A percentile compares a stretch with the other conserved stretches of the same genome.
phyloP scores from a whole-genome alignment of 1,284 basidiomycete genomes.

The Pulveroboletus ridleyi region DNA sequence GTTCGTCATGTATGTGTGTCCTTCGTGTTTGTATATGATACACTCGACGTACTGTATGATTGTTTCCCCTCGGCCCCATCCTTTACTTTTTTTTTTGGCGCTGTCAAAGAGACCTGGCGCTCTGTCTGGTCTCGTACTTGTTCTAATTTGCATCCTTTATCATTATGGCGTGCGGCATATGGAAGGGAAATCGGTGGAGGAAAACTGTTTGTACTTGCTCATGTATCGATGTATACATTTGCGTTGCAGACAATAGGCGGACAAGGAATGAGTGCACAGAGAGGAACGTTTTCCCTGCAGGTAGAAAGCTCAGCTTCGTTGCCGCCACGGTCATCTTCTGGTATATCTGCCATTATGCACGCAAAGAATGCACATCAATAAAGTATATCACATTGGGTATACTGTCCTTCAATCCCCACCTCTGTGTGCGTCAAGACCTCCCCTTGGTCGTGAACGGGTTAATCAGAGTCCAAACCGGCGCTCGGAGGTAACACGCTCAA shows the following conservation, averaged over 20 bases:
- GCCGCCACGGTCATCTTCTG: too few species aligned
- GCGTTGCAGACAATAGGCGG: slow-evolving; percentile 32
- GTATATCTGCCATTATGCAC: too few species aligned
- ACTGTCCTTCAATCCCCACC: too few species aligned
- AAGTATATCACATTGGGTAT: too few species aligned
- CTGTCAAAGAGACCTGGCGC: slow-evolving; percentile 14
- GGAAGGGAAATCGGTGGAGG: slow-evolving; percentile 27
- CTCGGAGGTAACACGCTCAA: too few species aligned
- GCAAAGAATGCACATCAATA: too few species aligned
- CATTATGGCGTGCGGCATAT: slow-evolving; percentile 10
- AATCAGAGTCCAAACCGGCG: too few species aligned
- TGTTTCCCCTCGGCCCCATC: slow-evolving; percentile 10
- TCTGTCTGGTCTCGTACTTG: slow-evolving; percentile 10
- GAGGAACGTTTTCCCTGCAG: too few species aligned
- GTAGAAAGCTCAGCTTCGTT: too few species aligned
- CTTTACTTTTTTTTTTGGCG: slow-evolving; percentile 13
- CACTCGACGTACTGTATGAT: slow-evolving; percentile 39
- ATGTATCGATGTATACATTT: slow-evolving; percentile 34
- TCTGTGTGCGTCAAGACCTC: too few species aligned
- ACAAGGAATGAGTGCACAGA: too few species aligned
- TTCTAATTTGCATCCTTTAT: slow-evolving; percentile 10
- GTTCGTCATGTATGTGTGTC: slow-evolving; percentile 25
- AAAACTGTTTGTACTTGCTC: slow-evolving; percentile 36
- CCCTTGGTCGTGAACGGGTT: too few species aligned
- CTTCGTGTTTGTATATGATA: slow-evolving; percentile 32